A percentile compares a stretch with the other conserved stretches of the same genome.
phyloP scores from a whole-genome alignment of 2,329 filamentous ascomycete species.

The Talaromyces verruculosus region DNA sequence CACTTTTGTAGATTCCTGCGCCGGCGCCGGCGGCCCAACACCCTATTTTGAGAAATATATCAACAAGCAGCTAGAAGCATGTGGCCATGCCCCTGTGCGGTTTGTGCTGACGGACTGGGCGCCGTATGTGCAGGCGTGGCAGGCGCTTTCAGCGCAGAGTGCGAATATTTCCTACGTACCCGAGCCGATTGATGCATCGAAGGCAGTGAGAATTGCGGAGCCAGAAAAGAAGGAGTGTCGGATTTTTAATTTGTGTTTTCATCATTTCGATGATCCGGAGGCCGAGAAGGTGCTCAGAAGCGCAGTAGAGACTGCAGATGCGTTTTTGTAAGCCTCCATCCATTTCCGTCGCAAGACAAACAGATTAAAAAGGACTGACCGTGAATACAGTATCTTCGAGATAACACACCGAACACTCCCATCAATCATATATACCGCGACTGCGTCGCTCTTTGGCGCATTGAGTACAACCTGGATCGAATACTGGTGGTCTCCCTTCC shows the following conservation, averaged over 20 bases:
- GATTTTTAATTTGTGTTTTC: constrained; percentile 72
- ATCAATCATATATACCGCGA: background rate
- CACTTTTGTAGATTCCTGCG: constrained; percentile 73
- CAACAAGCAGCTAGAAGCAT: constrained; percentile 45
- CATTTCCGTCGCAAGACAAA: no score
- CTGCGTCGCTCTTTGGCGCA: background rate
- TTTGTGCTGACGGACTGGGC: background rate
- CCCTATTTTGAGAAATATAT: constrained; percentile 62
- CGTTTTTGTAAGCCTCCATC: background rate
- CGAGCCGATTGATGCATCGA: background rate
- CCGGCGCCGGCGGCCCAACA: constrained; percentile 70
- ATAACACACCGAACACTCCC: background rate
- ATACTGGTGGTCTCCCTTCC: background rate
- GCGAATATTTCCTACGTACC: background rate
- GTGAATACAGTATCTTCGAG: background rate
- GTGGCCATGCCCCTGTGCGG: background rate
- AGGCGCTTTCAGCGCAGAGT: background rate
- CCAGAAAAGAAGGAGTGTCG: constrained; percentile 62
- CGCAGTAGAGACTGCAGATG: constrained; percentile 18
- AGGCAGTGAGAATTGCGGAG: constrained; percentile 21
- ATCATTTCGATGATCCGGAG: constrained; percentile 69
- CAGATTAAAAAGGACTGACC: no score
- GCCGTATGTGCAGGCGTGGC: background rate
- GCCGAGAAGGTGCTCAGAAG: constrained; percentile 63
- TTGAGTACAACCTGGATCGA: background rate